phyloP scores from a whole-genome alignment of 2,329 filamentous ascomycete species.

The Colletotrichum abscissum region DNA sequence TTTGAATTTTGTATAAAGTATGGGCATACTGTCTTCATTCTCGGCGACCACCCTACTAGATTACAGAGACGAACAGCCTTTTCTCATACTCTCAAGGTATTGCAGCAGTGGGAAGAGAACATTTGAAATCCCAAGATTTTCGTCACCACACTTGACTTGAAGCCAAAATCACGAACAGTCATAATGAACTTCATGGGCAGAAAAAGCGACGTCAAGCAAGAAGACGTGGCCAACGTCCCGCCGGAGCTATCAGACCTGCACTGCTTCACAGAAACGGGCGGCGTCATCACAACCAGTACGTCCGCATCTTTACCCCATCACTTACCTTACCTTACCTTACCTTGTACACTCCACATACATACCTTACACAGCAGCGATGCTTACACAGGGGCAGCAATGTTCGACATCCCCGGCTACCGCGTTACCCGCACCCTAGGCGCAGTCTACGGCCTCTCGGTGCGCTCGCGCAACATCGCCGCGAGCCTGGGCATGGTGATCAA shows the following conservation, averaged over 20 bases:
- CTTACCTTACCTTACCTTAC: too few relatives aligned
- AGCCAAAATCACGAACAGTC: neutral
- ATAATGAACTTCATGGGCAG: slow-evolving; percentile 22
- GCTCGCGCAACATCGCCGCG: slow-evolving; percentile 68
- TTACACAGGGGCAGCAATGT: slow-evolving; percentile 58
- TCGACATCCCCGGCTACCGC: slow-evolving; percentile 71
- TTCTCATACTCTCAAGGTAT: too few relatives aligned
- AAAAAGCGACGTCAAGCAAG: slow-evolving; percentile 32
- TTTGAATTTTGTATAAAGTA: neutral
- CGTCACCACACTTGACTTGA: too few relatives aligned
- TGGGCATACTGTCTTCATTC: neutral
- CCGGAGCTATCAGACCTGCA: slow-evolving; percentile 59
- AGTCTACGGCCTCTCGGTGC: slow-evolving; percentile 67
- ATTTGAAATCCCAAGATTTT: too few relatives aligned
- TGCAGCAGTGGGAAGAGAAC: too few relatives aligned
- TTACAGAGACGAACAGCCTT: neutral
- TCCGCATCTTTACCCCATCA: neutral
- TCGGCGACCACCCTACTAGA: neutral
- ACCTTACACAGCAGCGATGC: too few relatives aligned
- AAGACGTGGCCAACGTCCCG: slow-evolving; percentile 50
- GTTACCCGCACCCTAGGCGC: slow-evolving; percentile 68
- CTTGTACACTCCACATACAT: too few relatives aligned
- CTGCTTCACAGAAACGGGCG: slow-evolving; percentile 71
- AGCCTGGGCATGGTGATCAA: slow-evolving; percentile 66
- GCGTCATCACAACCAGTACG: slow-evolving; percentile 67